Conservation (phyloP, 176 grass and related monocot genomes). For the Avena atlantica region DNA sequence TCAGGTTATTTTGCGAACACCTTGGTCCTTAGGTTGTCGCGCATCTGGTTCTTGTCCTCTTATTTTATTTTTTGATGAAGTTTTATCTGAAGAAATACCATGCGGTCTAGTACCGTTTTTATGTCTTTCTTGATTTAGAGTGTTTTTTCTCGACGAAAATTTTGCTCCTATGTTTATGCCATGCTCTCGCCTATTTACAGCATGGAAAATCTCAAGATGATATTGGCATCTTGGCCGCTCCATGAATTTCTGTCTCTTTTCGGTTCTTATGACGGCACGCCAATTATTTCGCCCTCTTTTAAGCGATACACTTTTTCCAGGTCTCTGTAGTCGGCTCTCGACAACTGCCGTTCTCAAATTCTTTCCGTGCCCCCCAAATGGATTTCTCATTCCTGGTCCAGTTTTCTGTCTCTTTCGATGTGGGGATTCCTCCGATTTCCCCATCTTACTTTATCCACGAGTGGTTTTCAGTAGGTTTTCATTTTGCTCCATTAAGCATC, state of each 20-base stretch:
- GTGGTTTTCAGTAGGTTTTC: not conserved
- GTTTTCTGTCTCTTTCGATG: constrained; percentile 10
- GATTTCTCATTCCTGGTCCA: not conserved
- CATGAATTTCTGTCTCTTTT: not conserved
- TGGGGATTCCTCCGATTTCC: constrained; percentile 1
- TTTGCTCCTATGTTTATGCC: not conserved
- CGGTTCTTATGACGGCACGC: not conserved
- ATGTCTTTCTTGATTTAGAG: constrained; percentile 7
- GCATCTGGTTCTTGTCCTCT: constrained; percentile 37
- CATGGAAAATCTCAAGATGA: not conserved
- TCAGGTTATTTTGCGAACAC: constrained; percentile 27
- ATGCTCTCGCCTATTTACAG: not conserved
- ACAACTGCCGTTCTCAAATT: not conserved
- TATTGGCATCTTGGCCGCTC: not conserved
- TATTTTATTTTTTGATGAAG: not conserved
- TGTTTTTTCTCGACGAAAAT: not conserved
- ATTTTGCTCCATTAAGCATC: not conserved
- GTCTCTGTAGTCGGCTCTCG: not conserved
- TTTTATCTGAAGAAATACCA: constrained; percentile 4
- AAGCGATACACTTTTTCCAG: not conserved
- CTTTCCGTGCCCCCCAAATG: not conserved
- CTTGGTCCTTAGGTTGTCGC: constrained; percentile 44
- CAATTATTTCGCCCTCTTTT: not conserved
- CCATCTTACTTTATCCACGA: constrained; percentile 9
- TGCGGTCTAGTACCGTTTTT: not conserved